Evolutionary conservation across 2,329 filamentous ascomycete species (phyloP).

Genomic region (Fusarium gaditjirri): DNA sequence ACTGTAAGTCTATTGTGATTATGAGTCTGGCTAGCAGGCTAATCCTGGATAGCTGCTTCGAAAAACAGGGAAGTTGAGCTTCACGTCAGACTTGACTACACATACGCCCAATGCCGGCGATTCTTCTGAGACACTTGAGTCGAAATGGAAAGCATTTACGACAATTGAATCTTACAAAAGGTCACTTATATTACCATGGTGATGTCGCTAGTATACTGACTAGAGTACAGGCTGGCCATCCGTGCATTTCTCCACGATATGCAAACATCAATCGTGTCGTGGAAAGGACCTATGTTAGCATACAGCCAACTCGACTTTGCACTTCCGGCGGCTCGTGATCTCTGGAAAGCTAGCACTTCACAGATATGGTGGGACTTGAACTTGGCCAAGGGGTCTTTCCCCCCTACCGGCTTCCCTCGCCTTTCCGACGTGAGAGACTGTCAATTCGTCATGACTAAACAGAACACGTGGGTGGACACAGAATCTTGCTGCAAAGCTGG

Average conservation of each 20-base stretch:
- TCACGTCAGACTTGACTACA: constrained; percentile 30
- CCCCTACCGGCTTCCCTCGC: constrained; percentile 21
- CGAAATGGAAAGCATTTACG: constrained; percentile 37
- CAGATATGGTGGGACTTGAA: constrained; percentile 37
- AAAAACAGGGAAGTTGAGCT: constrained; percentile 32
- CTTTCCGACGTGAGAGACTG: constrained; percentile 36
- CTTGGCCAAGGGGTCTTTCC: constrained; percentile 14
- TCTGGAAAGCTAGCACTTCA: constrained; percentile 35
- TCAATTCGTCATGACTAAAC: constrained; percentile 27
- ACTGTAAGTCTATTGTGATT: constrained; percentile 20
- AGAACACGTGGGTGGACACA: constrained; percentile 31
- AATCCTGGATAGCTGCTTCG: constrained; percentile 35
- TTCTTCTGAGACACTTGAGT: constrained; percentile 30
- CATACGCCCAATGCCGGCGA: constrained; percentile 27
- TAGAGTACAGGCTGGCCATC: constrained; percentile 30
- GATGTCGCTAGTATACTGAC: constrained; percentile 16
- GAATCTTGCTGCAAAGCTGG: constrained; percentile 32
- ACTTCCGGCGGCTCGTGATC: constrained; percentile 34
- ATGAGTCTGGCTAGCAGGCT: background rate
- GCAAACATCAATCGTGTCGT: constrained; percentile 38
- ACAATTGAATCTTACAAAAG: constrained; percentile 40
- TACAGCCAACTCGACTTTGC: constrained; percentile 39
- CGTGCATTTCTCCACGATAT: constrained; percentile 40
- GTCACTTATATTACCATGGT: constrained; percentile 5
- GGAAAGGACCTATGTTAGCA: constrained; percentile 37